Base-by-base conservation (phyloP, 2,329 filamentous ascomycete species). In the Fusarium acutatum region DNA sequence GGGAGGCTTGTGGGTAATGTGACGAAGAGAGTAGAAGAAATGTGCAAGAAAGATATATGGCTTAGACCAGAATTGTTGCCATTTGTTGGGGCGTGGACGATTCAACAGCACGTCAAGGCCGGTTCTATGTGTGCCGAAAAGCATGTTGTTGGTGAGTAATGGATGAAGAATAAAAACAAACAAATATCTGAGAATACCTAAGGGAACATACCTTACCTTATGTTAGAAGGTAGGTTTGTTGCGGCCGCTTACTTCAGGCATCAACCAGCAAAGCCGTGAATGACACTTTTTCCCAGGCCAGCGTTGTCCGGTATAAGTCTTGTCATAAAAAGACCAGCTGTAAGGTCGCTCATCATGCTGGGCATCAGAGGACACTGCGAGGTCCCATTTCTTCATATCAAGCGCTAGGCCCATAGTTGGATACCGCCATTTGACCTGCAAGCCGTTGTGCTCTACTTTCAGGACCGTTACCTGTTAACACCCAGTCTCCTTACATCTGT, bases 41-140 rank as follows among this genome's bases (percentile, higher is more conserved):
- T 47, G 32, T n/a, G 66, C 50, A 15, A 65, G 60, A 38, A 63
- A 69, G 18, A 41, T 34, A 15, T 37, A 59, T 7, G 67, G 60
- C n/a, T 17, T 41, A 13, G 47, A 59, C 47, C 50, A 64, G 30
- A 74, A 66, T 8, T 38, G n/a, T 35, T 69, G 57, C 60, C 54
- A 69, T 44, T 47, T 52, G 14, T 37, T 64, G 30, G 57, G 60
- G n/a, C 64, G 40, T 9, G 35, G 60, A 15, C 71, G 64, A 13
- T 49, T 22, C 38, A 74, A 37, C 22, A 75, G 22, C 24, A 56
- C 34, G 6, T 47, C 64, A 22, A 62, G 54, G 22, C 37, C 28
- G 26, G 60, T 54, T 53, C 56, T 13, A 13, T 37, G 43, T 30
- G 34, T 60, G 17, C 34, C 24, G 28, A 43, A 72, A 15, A 60